These are phyloP conservation scores for Russula sp. DNA, from an alignment of 768 basidiomycete genomes.

Conservation along the genomic window DNA sequence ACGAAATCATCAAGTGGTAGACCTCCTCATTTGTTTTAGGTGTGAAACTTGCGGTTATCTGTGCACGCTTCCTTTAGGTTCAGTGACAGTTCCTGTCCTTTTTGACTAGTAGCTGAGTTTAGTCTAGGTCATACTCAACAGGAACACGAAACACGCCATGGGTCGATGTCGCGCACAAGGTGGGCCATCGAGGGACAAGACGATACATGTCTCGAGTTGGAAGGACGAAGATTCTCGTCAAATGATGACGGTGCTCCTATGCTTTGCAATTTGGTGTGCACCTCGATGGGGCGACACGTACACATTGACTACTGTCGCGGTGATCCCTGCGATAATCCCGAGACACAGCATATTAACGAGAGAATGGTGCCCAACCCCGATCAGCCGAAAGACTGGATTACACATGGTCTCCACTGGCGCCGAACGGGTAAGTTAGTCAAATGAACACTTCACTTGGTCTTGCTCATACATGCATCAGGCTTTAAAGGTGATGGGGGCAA, in stretches of 20 bases:
- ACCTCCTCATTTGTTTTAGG: constrained; percentile 27
- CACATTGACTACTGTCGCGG: constrained; percentile 53
- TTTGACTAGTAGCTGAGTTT: neutral
- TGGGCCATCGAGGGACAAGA: constrained; percentile 53
- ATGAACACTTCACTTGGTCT: constrained; percentile 5
- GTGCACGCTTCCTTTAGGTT: constrained; percentile 51
- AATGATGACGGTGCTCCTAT: constrained; percentile 54
- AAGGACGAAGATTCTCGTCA: constrained; percentile 47
- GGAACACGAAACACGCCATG: constrained; percentile 57
- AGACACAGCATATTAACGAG: constrained; percentile 39
- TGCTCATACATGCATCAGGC: constrained; percentile 28
- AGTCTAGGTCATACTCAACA: constrained; percentile 47
- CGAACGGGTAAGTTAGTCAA: constrained; percentile 43
- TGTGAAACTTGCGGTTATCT: constrained; percentile 54
- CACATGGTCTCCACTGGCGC: constrained; percentile 50
- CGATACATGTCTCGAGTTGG: constrained; percentile 42
- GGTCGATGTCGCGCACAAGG: constrained; percentile 51
- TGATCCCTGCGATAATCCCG: constrained; percentile 36
- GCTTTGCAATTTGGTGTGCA: constrained; percentile 55
- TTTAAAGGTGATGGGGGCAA: constrained; percentile 40
- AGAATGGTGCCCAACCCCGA: constrained; percentile 41
- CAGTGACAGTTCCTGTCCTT: neutral
- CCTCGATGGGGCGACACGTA: constrained; percentile 47
- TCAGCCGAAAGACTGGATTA: constrained; percentile 45
- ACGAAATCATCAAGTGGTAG: too few species aligned